phyloP scores from a whole-genome alignment of 345 rosid genomes.

The Firmiana major region DNA sequence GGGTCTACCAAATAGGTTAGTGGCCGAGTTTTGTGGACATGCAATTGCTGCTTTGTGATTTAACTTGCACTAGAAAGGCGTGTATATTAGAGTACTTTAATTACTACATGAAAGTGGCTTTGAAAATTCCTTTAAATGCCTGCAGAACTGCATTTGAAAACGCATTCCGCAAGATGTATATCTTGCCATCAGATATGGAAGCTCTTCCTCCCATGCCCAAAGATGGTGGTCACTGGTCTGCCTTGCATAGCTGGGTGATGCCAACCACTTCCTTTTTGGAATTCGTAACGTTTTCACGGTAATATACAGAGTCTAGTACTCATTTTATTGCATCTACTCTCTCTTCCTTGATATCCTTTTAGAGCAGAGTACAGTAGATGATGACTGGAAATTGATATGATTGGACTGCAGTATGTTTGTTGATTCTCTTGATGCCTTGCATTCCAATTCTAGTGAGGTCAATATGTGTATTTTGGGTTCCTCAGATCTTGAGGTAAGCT shows the following conservation, averaged over 20 bases:
- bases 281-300: slow-evolving; percentile 89
- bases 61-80: background rate
- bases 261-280: slow-evolving; percentile 94
- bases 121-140: slow-evolving; percentile 14
- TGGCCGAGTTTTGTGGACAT: background rate
- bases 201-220: slow-evolving; percentile 96
- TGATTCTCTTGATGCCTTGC: slow-evolving; percentile 82
- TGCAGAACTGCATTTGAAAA: slow-evolving; percentile 70
- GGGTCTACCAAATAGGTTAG: background rate
- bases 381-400: background rate
- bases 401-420: slow-evolving; percentile 68
- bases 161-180: slow-evolving; percentile 79
- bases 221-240: slow-evolving; percentile 89
- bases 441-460: slow-evolving; percentile 38
- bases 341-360: background rate
- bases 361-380: background rate
- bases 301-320: slow-evolving; percentile 8
- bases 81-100: background rate
- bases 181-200: slow-evolving; percentile 58
- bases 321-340: slow-evolving; percentile 6
- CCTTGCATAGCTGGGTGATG: slow-evolving; percentile 96
- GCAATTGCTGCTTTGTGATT: slow-evolving; percentile 1
- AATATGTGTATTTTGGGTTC: slow-evolving; percentile 60
- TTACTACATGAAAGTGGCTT: background rate
- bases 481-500: slow-evolving; percentile 61